Evolutionary conservation across 2,329 filamentous ascomycete genomes (phyloP).

Genomic region (Pseudofabraea citricarpa): DNA sequence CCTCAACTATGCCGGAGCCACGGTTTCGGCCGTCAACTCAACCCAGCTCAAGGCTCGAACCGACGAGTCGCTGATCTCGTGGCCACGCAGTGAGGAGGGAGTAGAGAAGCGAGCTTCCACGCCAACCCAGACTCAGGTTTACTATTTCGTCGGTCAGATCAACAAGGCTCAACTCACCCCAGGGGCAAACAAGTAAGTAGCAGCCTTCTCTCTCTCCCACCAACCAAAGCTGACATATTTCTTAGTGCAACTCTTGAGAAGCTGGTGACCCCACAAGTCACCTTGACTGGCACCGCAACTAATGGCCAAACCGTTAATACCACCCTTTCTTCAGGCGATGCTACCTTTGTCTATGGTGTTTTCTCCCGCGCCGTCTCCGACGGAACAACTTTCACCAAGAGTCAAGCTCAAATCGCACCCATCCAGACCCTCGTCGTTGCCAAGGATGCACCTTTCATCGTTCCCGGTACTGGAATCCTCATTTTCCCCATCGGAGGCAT

Average conservation of each 20-base stretch:
- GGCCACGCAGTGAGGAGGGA: constrained; percentile 13
- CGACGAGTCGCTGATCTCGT: constrained; percentile 21
- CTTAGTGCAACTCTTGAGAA: constrained; percentile 41
- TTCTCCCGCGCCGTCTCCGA: constrained; percentile 47
- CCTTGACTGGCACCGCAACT: constrained; percentile 53
- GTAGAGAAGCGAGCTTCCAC: constrained; percentile 15
- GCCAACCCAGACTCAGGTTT: constrained; percentile 51
- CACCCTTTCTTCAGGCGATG: constrained; percentile 64
- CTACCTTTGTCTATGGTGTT: constrained; percentile 65
- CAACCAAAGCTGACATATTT: background rate
- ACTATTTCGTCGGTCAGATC: constrained; percentile 66
- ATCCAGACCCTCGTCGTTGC: constrained; percentile 29
- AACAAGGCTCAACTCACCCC: constrained; percentile 49
- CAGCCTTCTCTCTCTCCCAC: background rate
- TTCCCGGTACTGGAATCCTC: constrained; percentile 64
- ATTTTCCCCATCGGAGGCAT: constrained; percentile 68
- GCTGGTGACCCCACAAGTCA: constrained; percentile 64
- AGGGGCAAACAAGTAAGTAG: constrained; percentile 56
- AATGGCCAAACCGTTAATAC: constrained; percentile 51
- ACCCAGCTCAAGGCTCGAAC: constrained; percentile 15
- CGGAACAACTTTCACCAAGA: constrained; percentile 20
- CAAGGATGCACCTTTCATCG: constrained; percentile 50
- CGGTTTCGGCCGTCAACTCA: constrained; percentile 39
- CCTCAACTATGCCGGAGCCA: constrained; percentile 50
- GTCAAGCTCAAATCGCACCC: constrained; percentile 21